Conservation (phyloP, 768 basidiomycete genomes). For the Melanogaster broomeanus region DNA sequence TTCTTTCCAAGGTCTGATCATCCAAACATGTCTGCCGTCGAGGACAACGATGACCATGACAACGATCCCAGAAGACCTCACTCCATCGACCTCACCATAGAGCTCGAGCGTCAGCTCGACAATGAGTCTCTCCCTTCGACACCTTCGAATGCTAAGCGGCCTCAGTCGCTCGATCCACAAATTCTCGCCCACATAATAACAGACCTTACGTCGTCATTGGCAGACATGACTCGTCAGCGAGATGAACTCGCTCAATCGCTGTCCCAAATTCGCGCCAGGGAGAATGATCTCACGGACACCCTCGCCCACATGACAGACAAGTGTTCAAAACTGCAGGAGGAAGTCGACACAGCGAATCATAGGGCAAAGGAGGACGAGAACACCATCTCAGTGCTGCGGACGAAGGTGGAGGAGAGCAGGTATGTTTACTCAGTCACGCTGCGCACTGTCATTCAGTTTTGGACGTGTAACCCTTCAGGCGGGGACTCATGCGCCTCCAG, state of each 20-base stretch:
- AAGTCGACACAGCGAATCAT: conserved; percentile 49
- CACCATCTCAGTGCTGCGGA: conserved; percentile 69
- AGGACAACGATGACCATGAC: conserved; percentile 18
- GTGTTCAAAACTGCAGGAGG: conserved; percentile 57
- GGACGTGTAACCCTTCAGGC: conserved; percentile 41
- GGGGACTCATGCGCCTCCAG: conserved; percentile 85
- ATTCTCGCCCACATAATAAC: conserved; percentile 77
- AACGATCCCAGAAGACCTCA: conserved; percentile 29
- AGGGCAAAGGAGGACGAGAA: conserved; percentile 74
- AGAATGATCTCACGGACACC: conserved; percentile 63
- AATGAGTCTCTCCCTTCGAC: conserved; percentile 59
- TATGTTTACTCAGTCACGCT: conserved; percentile 32
- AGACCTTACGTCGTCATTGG: conserved; percentile 66
- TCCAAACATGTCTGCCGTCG: conserved; percentile 31
- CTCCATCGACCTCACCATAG: conserved; percentile 79
- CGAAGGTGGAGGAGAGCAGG: conserved; percentile 91
- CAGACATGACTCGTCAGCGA: conserved; percentile 67
- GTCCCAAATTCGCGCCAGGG: conserved; percentile 49
- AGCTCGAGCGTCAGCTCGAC: conserved; percentile 75
- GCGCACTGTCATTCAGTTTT: not conserved
- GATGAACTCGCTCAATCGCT: conserved; percentile 63
- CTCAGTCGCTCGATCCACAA: conserved; percentile 67
- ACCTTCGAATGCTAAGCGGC: conserved; percentile 35
- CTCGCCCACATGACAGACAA: conserved; percentile 67
- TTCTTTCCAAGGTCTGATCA: not conserved